Evolutionary conservation across 2,329 filamentous ascomycete genomes (phyloP).

Genomic region (Thelonectria discophora): DNA sequence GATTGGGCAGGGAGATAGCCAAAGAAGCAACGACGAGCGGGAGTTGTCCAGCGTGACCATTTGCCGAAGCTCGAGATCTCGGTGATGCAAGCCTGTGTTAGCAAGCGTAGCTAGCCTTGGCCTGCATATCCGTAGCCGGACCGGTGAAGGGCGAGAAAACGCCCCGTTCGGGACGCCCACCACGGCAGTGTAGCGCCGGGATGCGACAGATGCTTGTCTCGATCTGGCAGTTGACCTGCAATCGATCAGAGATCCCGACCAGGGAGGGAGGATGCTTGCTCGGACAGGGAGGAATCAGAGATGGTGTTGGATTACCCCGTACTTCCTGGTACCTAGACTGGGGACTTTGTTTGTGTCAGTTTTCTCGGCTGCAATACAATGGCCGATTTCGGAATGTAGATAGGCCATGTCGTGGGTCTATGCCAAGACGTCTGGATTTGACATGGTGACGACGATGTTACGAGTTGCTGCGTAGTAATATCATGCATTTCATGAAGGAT

Average conservation of each 20-base stretch:
- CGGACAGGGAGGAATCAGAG: not conserved
- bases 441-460: not conserved
- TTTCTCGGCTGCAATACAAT: not conserved
- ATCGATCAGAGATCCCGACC: constrained; percentile 13
- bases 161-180: not conserved
- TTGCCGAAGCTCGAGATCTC: constrained; percentile 6
- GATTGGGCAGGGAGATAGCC: constrained; percentile 10
- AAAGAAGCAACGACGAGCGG: not conserved
- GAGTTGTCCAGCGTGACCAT: not conserved
- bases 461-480: not conserved
- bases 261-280: constrained; percentile 10
- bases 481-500: not conserved
- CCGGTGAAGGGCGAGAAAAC: constrained; percentile 18
- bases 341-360: not conserved
- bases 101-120: not conserved
- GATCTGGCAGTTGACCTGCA: constrained; percentile 24
- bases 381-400: not conserved
- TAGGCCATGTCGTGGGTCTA: not conserved
- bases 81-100: constrained; percentile 1
- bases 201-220: constrained; percentile 18
- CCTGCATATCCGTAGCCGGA: constrained; percentile 2
- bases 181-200: constrained; percentile 14
- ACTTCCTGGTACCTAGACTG: not conserved
- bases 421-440: not conserved
- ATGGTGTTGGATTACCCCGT: not conserved